Conservation (phyloP, 208 protist genomes). For the Lotmaria passim region DNA sequence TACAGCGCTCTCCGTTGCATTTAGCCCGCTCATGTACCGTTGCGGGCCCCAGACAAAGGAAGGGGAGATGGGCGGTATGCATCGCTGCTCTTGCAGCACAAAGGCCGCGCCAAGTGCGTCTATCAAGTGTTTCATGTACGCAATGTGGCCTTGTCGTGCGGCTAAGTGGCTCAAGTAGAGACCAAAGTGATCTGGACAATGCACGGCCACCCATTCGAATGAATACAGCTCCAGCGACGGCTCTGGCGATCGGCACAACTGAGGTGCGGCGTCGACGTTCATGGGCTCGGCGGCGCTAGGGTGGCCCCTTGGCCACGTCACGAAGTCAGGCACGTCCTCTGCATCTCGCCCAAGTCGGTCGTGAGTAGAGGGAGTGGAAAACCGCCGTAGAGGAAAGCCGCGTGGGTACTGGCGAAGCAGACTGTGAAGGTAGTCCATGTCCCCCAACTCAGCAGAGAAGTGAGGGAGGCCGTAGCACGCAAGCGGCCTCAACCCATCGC, state of each 20-base stretch:
- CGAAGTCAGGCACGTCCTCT: not conserved
- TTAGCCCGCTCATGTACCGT: constrained; percentile 26
- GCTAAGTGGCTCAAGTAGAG: constrained; percentile 50
- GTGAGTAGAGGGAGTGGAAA: not conserved
- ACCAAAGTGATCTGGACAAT: constrained; percentile 40
- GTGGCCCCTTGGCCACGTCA: too few relatives aligned
- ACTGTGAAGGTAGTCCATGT: constrained; percentile 20
- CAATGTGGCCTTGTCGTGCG: constrained; percentile 27
- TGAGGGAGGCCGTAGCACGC: constrained; percentile 49
- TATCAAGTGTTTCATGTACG: constrained; percentile 33
- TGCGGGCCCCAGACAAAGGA: constrained; percentile 8
- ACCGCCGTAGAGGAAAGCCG: constrained; percentile 24
- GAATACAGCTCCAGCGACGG: not conserved
- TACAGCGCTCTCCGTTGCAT: constrained; percentile 41
- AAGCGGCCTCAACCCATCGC: not conserved
- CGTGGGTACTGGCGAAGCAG: constrained; percentile 1
- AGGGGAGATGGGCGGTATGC: not conserved
- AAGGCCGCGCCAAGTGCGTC: constrained; percentile 22
- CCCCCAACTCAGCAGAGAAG: constrained; percentile 61
- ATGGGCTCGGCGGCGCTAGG: not conserved
- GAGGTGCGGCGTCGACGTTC: not conserved
- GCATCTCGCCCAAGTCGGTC: not conserved
- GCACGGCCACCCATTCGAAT: constrained; percentile 39
- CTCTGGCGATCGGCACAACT: not conserved
- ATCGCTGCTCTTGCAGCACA: constrained; percentile 38